A percentile compares a stretch with the other conserved stretches of the same genome.
phyloP scores from a whole-genome alignment of 805 yeast genomes.

The Ogataea corticis region DNA sequence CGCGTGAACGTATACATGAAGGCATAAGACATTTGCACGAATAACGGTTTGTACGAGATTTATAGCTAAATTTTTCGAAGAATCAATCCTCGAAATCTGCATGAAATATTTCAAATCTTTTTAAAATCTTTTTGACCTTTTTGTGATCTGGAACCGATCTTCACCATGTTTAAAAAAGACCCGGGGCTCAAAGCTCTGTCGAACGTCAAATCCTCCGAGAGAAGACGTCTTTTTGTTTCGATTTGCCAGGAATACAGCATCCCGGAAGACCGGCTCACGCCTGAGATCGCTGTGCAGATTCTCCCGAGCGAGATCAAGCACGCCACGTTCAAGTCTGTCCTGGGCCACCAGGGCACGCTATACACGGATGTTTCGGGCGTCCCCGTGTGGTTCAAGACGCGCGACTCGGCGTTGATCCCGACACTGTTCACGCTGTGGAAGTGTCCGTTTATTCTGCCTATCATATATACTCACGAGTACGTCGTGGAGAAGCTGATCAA shows the following conservation, averaged over 20 bases:
- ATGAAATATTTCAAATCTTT: too few relatives aligned
- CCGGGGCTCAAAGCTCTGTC: constrained; percentile 69
- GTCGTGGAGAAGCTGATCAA: constrained; percentile 69
- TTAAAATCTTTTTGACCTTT: too few relatives aligned
- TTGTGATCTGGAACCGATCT: neutral
- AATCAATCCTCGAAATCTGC: neutral
- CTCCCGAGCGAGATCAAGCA: constrained; percentile 60
- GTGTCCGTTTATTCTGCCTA: constrained; percentile 64
- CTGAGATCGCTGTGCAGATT: constrained; percentile 39
- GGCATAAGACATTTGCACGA: too few relatives aligned
- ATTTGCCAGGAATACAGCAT: constrained; percentile 45
- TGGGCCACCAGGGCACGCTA: constrained; percentile 56
- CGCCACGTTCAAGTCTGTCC: constrained; percentile 56
- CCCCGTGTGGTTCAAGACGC: constrained; percentile 72
- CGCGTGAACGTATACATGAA: neutral
- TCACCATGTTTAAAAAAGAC: constrained; percentile 52
- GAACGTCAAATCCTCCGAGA: constrained; percentile 79
- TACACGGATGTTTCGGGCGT: constrained; percentile 62
- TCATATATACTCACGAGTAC: constrained; percentile 66
- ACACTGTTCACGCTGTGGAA: constrained; percentile 74
- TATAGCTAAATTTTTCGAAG: neutral
- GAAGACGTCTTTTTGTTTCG: constrained; percentile 51
- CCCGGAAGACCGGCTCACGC: constrained; percentile 40
- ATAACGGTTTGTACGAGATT: neutral
- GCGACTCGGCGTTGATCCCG: constrained; percentile 61